A percentile compares a stretch with the other conserved stretches of the same genome.
Evolutionary conservation across 2,329 filamentous ascomycete genomes (phyloP).

Genomic region (Dothidotthia symphoricarpi): DNA sequence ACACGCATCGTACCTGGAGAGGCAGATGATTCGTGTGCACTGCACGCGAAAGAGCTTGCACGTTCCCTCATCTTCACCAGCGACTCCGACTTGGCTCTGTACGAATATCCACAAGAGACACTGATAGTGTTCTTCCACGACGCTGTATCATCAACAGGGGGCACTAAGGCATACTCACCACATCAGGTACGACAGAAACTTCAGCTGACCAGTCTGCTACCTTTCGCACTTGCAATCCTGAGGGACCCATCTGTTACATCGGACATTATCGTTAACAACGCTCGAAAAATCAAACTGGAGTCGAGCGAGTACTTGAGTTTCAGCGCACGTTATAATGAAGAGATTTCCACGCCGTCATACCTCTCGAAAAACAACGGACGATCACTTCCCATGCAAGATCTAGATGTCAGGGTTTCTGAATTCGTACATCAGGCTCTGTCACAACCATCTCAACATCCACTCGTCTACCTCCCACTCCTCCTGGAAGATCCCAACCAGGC

Average conservation of each 20-base stretch:
- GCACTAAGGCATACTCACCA: slow-evolving; percentile 44
- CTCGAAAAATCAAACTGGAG: slow-evolving; percentile 17
- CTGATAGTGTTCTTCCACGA: slow-evolving; percentile 68
- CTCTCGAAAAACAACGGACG: slow-evolving; percentile 1
- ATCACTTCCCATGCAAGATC: slow-evolving; percentile 13
- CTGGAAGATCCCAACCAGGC: slow-evolving; percentile 48
- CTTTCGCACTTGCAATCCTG: slow-evolving; percentile 44
- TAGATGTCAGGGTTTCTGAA: slow-evolving; percentile 38
- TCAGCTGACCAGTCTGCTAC: slow-evolving; percentile 42
- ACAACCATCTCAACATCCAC: slow-evolving; percentile 13
- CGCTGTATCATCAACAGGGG: slow-evolving; percentile 46
- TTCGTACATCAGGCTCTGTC: slow-evolving; percentile 25
- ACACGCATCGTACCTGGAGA: slow-evolving; percentile 73
- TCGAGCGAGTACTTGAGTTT: slow-evolving; percentile 30
- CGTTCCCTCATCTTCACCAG: slow-evolving; percentile 69
- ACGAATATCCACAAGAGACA: slow-evolving; percentile 63
- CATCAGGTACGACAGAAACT: slow-evolving; percentile 47
- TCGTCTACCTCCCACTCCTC: slow-evolving; percentile 65
- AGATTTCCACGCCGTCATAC: slow-evolving; percentile 6
- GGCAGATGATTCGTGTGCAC: slow-evolving; percentile 78
- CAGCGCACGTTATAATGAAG: slow-evolving; percentile 26
- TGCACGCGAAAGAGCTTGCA: slow-evolving; percentile 55
- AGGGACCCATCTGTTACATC: slow-evolving; percentile 34
- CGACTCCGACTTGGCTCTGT: slow-evolving; percentile 83
- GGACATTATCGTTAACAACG: slow-evolving; percentile 25